Evolutionary conservation across 1,284 basidiomycete genomes (phyloP).

Genomic region (Cyathus olla): DNA sequence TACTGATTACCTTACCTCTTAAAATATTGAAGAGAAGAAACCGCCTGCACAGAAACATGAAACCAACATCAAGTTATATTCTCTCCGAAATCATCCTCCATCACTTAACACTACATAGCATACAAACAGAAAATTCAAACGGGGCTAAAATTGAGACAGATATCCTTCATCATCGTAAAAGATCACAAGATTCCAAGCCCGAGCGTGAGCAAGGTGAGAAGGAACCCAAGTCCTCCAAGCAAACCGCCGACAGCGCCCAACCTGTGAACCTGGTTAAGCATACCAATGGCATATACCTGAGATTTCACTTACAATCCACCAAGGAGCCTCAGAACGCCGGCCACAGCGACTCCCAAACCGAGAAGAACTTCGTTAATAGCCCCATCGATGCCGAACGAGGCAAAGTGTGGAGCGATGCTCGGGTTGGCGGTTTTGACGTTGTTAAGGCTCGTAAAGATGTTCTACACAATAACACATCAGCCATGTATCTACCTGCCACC

Average conservation of each 20-base stretch:
- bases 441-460: slow-evolving; percentile 29
- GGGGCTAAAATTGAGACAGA: too few relatives aligned
- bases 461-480: slow-evolving; percentile 22
- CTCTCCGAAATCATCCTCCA: too few relatives aligned
- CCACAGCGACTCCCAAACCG: slow-evolving; percentile 36
- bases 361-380: slow-evolving; percentile 34
- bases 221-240: background rate
- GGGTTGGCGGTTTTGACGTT: slow-evolving; percentile 26
- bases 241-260: background rate
- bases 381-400: slow-evolving; percentile 30
- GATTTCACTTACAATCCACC: slow-evolving; percentile 30
- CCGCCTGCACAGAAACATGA: too few relatives aligned
- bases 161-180: too few relatives aligned
- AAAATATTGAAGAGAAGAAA: too few relatives aligned
- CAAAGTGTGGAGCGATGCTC: slow-evolving; percentile 27
- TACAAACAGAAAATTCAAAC: too few relatives aligned
- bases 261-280: background rate
- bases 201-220: background rate
- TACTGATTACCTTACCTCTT: too few relatives aligned
- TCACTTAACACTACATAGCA: too few relatives aligned
- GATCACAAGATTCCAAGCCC: background rate
- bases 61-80: too few relatives aligned
- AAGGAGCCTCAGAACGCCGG: slow-evolving; percentile 40
- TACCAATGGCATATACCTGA: background rate
- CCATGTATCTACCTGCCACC: too few relatives aligned